phyloP scores from a whole-genome alignment of 2,329 filamentous ascomycete species.

The Epichloe festucae region DNA sequence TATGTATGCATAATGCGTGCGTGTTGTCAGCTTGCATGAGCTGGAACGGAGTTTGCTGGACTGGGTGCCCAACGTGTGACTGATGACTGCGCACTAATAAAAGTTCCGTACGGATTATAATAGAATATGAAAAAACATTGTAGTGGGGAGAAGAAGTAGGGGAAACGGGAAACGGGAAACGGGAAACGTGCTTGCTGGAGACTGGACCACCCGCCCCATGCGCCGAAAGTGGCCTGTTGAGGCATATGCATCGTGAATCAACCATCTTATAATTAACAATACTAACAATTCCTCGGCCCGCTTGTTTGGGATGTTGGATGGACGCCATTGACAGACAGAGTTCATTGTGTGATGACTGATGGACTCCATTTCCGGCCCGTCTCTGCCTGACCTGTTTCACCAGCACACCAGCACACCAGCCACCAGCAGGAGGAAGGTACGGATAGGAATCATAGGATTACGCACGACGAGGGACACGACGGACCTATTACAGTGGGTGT shows the following conservation, averaged over 20 bases:
- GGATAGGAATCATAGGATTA: too few relatives aligned
- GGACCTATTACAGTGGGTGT: too few relatives aligned
- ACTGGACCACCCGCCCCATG: too few relatives aligned
- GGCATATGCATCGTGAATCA: too few relatives aligned
- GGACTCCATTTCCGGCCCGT: not conserved
- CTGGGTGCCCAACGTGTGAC: constrained; percentile 2
- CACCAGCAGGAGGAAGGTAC: too few relatives aligned
- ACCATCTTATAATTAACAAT: too few relatives aligned
- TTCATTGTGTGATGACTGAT: not conserved
- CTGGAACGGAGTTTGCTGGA: not conserved
- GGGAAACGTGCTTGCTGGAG: too few relatives aligned
- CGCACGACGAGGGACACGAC: not conserved
- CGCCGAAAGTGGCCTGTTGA: too few relatives aligned
- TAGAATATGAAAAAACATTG: not conserved
- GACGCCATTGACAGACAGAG: not conserved
- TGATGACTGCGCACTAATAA: not conserved
- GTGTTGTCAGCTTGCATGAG: not conserved
- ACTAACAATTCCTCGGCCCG: not conserved
- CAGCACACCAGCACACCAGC: not conserved
- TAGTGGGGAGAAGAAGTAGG: too few relatives aligned
- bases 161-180: too few relatives aligned
- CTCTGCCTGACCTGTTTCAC: too few relatives aligned
- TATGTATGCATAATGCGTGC: not conserved
- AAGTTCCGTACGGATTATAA: too few relatives aligned
- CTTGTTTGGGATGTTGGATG: not conserved